Conservation (phyloP, 73 alveolate species). For the Paramecium bursaria region DNA sequence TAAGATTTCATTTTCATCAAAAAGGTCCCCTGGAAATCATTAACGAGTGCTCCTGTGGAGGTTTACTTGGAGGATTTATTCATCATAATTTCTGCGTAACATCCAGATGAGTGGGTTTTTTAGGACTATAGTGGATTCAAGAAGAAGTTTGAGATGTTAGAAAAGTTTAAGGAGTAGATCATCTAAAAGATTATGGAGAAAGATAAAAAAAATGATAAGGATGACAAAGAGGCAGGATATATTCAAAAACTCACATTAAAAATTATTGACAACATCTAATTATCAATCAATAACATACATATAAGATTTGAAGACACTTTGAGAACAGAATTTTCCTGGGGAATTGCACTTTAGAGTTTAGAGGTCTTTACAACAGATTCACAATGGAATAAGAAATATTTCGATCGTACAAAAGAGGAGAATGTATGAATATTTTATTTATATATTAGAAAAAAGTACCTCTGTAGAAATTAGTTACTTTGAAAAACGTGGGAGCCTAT, state of each 20-base stretch:
- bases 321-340: constrained; percentile 57
- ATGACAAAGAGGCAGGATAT: constrained; percentile 82
- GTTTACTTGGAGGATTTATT: constrained; percentile 85
- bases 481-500: constrained; percentile 25
- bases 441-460: constrained; percentile 54
- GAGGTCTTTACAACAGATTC: constrained; percentile 9
- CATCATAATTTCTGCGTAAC: constrained; percentile 82
- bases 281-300: constrained; percentile 90
- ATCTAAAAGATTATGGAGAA: constrained; percentile 56
- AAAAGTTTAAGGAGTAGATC: constrained; percentile 62
- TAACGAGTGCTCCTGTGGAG: constrained; percentile 93
- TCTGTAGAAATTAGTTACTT: background rate
- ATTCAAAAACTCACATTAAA: constrained; percentile 86
- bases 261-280: constrained; percentile 93
- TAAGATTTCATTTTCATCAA: background rate
- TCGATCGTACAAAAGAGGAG: constrained; percentile 52
- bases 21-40: constrained; percentile 93
- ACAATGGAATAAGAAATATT: constrained; percentile 36
- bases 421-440: background rate
- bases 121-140: constrained; percentile 68
- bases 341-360: background rate
- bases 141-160: constrained; percentile 72
- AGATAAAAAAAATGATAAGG: constrained; percentile 61
- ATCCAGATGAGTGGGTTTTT: constrained; percentile 75
- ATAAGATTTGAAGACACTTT: constrained; percentile 88